These are phyloP conservation scores for Floccularia luteovirens DNA, from an alignment of 768 basidiomycete genomes.

Conservation along the genomic window DNA sequence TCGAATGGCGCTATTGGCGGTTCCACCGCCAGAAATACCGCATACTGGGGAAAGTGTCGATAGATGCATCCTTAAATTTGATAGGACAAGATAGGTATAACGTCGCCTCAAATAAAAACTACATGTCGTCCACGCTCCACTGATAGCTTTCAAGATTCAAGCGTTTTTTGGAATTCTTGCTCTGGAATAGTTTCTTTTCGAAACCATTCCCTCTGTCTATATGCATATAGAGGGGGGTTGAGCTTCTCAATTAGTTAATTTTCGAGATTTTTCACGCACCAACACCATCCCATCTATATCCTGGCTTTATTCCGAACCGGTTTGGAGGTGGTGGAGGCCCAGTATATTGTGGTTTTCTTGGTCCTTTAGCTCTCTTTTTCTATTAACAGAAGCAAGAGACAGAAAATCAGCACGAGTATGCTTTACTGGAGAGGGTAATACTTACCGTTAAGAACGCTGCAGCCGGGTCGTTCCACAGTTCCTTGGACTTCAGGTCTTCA, in stretches of 20 bases:
- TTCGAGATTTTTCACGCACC: constrained; percentile 39
- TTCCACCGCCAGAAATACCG: too few species aligned
- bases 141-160: constrained; percentile 65
- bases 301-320: constrained; percentile 91
- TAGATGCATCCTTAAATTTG: too few species aligned
- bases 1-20: too few species aligned
- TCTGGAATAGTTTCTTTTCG: constrained; percentile 88
- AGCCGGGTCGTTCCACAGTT: constrained; percentile 97
- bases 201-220: constrained; percentile 90
- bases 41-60: too few species aligned
- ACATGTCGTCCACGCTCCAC: constrained; percentile 96
- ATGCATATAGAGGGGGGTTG: constrained; percentile 2
- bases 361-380: constrained; percentile 72
- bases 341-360: constrained; percentile 75
- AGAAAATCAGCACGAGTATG: not conserved
- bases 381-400: constrained; percentile 17
- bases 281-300: constrained; percentile 98
- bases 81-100: too few species aligned
- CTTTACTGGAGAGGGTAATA: constrained; percentile 1
- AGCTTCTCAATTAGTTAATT: not conserved
- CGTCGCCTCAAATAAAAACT: too few species aligned
- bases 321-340: constrained; percentile 92
- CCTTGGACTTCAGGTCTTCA: constrained; percentile 70
- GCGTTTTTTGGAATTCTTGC: constrained; percentile 67
- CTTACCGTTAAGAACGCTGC: constrained; percentile 86